A percentile compares a stretch with the other conserved stretches of the same genome.
phyloP scores from a whole-genome alignment of 2,329 filamentous ascomycete species.

The Epichloe brachyelytri region DNA sequence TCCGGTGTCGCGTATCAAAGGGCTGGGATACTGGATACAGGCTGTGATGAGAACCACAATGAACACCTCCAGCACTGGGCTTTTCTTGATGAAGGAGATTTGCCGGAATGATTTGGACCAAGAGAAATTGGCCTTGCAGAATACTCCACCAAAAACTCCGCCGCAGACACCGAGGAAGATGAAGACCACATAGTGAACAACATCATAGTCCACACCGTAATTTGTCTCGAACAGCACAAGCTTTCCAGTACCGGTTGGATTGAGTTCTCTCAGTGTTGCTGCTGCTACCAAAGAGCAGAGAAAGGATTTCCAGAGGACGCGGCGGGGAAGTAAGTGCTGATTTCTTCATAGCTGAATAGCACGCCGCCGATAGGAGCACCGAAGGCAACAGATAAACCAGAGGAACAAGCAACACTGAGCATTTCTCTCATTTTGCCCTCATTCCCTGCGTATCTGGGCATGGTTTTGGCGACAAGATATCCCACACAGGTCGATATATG shows the following conservation, averaged over 20 bases:
- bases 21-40: conserved; percentile 43
- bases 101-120: conserved; percentile 43
- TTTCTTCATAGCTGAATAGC: conserved; percentile 47
- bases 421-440: conserved; percentile 45
- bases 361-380: conserved; percentile 50
- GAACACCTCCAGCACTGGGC: conserved; percentile 42
- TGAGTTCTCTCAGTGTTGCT: conserved; percentile 41
- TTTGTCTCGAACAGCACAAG: conserved; percentile 48
- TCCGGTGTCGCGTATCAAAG: conserved; percentile 39
- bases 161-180: conserved; percentile 41
- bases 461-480: conserved; percentile 35
- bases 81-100: conserved; percentile 36
- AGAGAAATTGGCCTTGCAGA: conserved; percentile 43
- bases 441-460: conserved; percentile 45
- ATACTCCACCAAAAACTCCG: conserved; percentile 45
- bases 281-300: conserved; percentile 44
- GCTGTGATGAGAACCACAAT: conserved; percentile 40
- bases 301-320: conserved; percentile 43
- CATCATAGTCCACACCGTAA: conserved; percentile 42
- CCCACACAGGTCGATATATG: conserved; percentile 47
- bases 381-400: conserved; percentile 47
- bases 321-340: conserved; percentile 45
- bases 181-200: conserved; percentile 43
- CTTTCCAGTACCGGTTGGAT: conserved; percentile 46
- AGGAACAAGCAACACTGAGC: conserved; percentile 42